phyloP scores from a whole-genome alignment of 2,329 filamentous ascomycete genomes.

The Penicillium brasilianum region DNA sequence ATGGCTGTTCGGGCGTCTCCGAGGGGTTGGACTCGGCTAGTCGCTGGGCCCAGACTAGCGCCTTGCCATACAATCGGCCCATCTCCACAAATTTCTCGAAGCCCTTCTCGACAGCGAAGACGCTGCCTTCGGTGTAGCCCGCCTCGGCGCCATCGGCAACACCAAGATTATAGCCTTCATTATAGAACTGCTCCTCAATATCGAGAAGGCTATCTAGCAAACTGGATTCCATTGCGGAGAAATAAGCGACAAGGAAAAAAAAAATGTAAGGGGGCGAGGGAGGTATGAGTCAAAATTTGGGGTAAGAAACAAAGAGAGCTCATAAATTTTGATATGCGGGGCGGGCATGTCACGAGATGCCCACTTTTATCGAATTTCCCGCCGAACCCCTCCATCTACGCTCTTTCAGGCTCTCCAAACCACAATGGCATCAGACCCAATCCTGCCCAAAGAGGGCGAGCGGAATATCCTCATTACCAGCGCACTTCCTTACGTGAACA shows the following conservation, averaged over 20 bases:
- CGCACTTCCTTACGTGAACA: conserved; percentile 84
- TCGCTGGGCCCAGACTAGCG: conserved; percentile 82
- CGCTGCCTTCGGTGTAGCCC: conserved; percentile 84
- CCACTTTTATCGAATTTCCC: conserved; percentile 61
- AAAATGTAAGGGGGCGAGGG: conserved; percentile 5
- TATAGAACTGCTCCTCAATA: conserved; percentile 74
- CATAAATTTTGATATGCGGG: conserved; percentile 32
- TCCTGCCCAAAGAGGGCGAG: conserved; percentile 73
- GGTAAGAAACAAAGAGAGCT: conserved; percentile 11
- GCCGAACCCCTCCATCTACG: conserved; percentile 60
- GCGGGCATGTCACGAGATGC: conserved; percentile 32
- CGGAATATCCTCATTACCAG: conserved; percentile 89
- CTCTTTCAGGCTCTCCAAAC: conserved; percentile 19
- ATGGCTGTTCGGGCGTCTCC: conserved; percentile 16
- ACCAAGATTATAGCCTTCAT: conserved; percentile 79
- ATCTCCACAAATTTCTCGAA: conserved; percentile 89
- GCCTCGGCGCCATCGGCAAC: conserved; percentile 74
- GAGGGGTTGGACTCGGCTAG: conserved; percentile 49
- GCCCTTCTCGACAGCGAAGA: conserved; percentile 88
- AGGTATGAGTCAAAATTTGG: conserved; percentile 12
- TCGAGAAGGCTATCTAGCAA: conserved; percentile 63
- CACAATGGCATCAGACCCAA: conserved; percentile 43
- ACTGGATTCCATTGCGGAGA: conserved; percentile 48
- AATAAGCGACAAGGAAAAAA: background rate
- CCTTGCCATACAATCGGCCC: conserved; percentile 77